Base-by-base conservation (phyloP, 208 protist species). In the Vickermania spadyakhi region DNA sequence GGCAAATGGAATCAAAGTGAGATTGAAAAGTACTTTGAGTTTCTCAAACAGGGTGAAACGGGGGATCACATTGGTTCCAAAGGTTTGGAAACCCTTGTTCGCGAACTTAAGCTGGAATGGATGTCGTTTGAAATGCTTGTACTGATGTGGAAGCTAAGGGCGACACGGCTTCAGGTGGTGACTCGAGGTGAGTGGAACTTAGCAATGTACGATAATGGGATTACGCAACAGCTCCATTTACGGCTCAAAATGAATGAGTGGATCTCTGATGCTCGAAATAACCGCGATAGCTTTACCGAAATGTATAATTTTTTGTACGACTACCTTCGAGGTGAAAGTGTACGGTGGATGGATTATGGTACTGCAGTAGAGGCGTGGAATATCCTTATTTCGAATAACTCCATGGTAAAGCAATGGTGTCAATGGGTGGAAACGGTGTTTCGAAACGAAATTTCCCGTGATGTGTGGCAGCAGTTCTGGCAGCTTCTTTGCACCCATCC, bases 261-360 rank as follows among this genome's bases (percentile, higher is more conserved):
- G 78, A 73, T 73, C 3, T 64, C 68, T n/a, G 69, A 89, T 3
- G 75, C 87, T 23, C 62, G 66, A 31, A 31, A 53, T n/a, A 59
- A 55, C 29, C 52, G 29, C 67, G 52, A 58, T 23, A 5, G 27
- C 18, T 96, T 91, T 51, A 57, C 59, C 5, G 72, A 86, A 7
- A 89, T 92, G 70, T 93, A 91, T 63, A 81, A 81, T 58, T 86
- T 83, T 49, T 28, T 91, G 11, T 96, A 94, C 65, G 89, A 96
- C 66, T 93, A 81, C 55, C 66, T 93, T 42, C 74, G 89, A 27
- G 86, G 86, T 21, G 89, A 96, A 55, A 67, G 77, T 5, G 73
- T 79, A 42, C 81, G 84, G 25, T 56, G 79, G 45, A 82, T 92
- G 80, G 56, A 72, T 36, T 41, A 54, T 30, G 54, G 56, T 31